Evolutionary conservation across 2,329 filamentous ascomycete genomes (phyloP), one percentile per base, ranked within the genome.

Genomic region (Coniella vitis): DNA sequence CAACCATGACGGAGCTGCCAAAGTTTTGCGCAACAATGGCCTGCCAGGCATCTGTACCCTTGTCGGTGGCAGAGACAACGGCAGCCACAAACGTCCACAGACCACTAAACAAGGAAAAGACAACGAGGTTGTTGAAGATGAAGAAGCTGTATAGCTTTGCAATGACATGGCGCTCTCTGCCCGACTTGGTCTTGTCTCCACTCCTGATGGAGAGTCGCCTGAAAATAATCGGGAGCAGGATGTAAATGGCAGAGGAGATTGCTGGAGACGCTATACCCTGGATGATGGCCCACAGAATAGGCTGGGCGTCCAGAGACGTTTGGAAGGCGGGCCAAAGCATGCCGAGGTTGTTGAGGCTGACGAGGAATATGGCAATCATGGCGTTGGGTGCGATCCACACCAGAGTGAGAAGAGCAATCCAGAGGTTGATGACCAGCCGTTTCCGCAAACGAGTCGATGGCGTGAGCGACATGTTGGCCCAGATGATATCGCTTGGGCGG

Each of bases 121-220:
- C 83, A 56, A 98, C 73, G 48, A 98, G 68, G 62, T 97, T 97
- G 77, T 98, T 98, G 74, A 98, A 90, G 45, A 96, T 80, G 67
- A 98, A 98, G 71, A 98, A 98, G 16, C 87, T 79, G 68, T 94
- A 98, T 2, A 98, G 76, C 66, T 95, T 94, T 54, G 81, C 83
- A 51, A 93, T 77, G 45, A 98, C 93, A 65, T 97, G 91, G 25
- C 89, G 79, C 64, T 98, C 93, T 47, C 93, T 82, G 21, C 88
- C 87, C 0, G 88, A 95, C 69, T 97, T 98, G 41, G 89, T 95
- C 56, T 86, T 78, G 62, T 97, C 91, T 55, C 93, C 93, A 4
- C 87, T 86, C 56, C 80, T 80, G 53, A 90, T 84, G 5, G 89
- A 86, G 34, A 98, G 74, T 19, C 87, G 84, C 48, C 93, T 86